Conservation (phyloP, 2,329 filamentous ascomycete genomes). For the Juglanconis juglandina region DNA sequence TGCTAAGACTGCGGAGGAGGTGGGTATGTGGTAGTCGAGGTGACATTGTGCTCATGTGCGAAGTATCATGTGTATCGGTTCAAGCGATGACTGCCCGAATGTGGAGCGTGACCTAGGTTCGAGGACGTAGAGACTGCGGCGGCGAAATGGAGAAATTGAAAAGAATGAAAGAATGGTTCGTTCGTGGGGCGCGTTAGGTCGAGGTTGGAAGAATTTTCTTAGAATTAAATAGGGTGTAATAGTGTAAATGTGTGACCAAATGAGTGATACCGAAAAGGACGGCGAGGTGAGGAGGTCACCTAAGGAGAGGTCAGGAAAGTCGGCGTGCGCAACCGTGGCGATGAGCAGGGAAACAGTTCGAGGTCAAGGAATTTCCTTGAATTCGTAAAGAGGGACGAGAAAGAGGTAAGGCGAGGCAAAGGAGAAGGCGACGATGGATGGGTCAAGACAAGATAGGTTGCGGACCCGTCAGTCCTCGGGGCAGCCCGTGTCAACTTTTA, state of each 20-base stretch:
- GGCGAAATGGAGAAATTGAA: not conserved
- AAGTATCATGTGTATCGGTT: not conserved
- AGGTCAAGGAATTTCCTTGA: not conserved
- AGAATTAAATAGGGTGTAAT: not conserved
- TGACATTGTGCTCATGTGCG: slow-evolving; percentile 2
- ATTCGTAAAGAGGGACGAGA: not conserved
- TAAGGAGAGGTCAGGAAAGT: not conserved
- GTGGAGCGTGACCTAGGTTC: not conserved
- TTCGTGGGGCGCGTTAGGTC: not conserved
- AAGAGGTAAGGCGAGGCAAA: not conserved
- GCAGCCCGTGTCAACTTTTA: too few species aligned
- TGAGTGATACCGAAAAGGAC: not conserved
- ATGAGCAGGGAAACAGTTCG: not conserved
- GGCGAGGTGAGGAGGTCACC: not conserved
- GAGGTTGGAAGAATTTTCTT: not conserved
- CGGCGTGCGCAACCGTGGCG: not conserved
- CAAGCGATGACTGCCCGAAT: not conserved
- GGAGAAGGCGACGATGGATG: not conserved
- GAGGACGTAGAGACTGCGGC: not conserved
- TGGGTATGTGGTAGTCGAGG: not conserved
- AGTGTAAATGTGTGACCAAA: not conserved
- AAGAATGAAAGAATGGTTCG: not conserved
- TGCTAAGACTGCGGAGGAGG: slow-evolving; percentile 9
- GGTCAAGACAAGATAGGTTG: not conserved
- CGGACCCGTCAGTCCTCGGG: not conserved